Evolutionary conservation across 768 basidiomycete species (phyloP).

Genomic region (Podaxis mareebaensis): DNA sequence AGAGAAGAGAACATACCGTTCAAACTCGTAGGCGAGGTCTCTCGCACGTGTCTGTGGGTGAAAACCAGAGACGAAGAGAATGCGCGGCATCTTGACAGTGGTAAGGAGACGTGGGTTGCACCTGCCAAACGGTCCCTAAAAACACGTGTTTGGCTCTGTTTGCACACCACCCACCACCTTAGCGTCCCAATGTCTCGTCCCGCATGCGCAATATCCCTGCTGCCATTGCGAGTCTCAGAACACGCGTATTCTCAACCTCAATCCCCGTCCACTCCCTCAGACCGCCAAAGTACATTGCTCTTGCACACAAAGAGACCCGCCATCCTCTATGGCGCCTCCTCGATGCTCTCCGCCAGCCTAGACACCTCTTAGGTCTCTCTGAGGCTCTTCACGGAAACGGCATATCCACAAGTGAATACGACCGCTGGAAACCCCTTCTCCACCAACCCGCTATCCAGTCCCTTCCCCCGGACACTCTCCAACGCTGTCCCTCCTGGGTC

Average conservation of each 20-base stretch:
- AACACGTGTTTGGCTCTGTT: constrained; percentile 21
- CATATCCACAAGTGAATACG: constrained; percentile 38
- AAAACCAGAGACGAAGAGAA: constrained; percentile 86
- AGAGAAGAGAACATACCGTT: constrained; percentile 53
- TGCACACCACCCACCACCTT: constrained; percentile 1
- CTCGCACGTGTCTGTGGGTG: constrained; percentile 80
- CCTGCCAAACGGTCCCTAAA: constrained; percentile 11
- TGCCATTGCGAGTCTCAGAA: neutral
- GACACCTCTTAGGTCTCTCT: constrained; percentile 24
- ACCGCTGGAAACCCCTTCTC: constrained; percentile 39
- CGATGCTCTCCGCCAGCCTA: constrained; percentile 30
- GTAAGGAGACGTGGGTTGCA: neutral
- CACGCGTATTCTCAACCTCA: constrained; percentile 22
- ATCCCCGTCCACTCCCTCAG: constrained; percentile 18
- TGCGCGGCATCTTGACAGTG: constrained; percentile 62
- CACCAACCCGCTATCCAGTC: constrained; percentile 31
- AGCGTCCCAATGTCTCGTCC: constrained; percentile 19
- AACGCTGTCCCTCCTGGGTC: constrained; percentile 53
- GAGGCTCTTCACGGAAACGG: constrained; percentile 32
- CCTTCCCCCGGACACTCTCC: constrained; percentile 18
- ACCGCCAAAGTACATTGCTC: constrained; percentile 33
- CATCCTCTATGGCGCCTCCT: constrained; percentile 47
- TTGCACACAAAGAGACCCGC: constrained; percentile 32
- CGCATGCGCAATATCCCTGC: constrained; percentile 22
- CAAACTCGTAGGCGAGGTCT: constrained; percentile 85